A percentile compares a stretch with the other conserved stretches of the same genome.
These are phyloP conservation scores for Exidia glandulosa DNA, from an alignment of 768 basidiomycete genomes.

Conservation along the genomic window DNA sequence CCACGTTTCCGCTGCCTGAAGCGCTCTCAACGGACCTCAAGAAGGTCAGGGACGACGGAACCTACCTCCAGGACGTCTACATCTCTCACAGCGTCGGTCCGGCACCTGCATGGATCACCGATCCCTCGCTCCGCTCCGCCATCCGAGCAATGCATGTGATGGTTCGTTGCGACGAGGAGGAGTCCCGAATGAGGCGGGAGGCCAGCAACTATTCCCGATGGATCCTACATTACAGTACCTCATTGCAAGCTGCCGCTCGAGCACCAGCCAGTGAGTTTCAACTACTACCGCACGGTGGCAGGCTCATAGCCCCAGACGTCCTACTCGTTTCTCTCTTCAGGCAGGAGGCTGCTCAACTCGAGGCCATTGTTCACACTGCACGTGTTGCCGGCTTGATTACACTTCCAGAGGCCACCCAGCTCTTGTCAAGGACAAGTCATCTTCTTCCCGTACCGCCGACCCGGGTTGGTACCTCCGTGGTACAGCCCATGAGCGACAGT, in stretches of 20 bases:
- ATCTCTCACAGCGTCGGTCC: conserved; percentile 10
- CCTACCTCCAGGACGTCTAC: conserved; percentile 28
- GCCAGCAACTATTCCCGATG: conserved; percentile 26
- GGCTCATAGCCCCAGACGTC: too few species aligned
- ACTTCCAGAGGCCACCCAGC: background rate
- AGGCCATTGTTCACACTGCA: too few species aligned
- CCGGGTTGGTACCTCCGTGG: background rate
- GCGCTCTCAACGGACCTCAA: conserved; percentile 22
- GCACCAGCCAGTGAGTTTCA: background rate
- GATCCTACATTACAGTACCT: conserved; percentile 16
- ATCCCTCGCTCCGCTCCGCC: conserved; percentile 18
- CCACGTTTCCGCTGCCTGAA: conserved; percentile 20
- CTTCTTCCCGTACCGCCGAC: background rate
- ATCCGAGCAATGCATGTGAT: conserved; percentile 20
- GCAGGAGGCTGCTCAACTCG: too few species aligned
- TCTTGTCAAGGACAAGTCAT: background rate
- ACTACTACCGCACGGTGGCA: too few species aligned
- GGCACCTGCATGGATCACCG: conserved; percentile 23
- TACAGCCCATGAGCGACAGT: background rate
- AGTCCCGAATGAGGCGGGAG: conserved; percentile 14
- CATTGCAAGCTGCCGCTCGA: background rate
- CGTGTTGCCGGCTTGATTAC: too few species aligned
- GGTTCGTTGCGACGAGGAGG: conserved; percentile 23
- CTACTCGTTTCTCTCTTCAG: too few species aligned
- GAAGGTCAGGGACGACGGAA: conserved; percentile 5